Base-by-base conservation (phyloP, 345 rosid species). In the Aurinia saxatilis region DNA sequence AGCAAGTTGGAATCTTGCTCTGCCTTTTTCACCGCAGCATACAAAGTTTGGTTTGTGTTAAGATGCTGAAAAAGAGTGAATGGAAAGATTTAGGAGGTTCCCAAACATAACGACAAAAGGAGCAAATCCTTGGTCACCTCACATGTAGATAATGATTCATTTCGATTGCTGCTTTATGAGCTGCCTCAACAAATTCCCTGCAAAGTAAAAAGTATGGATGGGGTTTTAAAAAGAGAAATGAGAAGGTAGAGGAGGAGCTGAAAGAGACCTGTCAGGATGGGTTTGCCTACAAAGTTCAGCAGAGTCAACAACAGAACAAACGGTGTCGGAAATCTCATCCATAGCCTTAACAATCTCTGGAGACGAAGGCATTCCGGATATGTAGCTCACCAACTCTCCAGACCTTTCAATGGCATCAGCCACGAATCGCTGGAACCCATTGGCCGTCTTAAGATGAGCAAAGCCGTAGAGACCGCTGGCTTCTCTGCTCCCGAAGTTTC, bases 71-170 rank as follows among this genome's bases (percentile, higher is more conserved):
- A 8, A 51, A 31, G 27, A 72, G 25, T 21, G 25, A 4, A 21
- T 8, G n/a, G 11, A 47, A 51, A 16, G 21, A 29, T 38, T 16
- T 25, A 13, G 56, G 23, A 48, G 39, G 19, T 11, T 17, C 15
- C 57, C 30, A 46, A 56, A 12, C 11, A 48, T 14, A 46, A 56
- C 5, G 4, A 37, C 1, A 37, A 25, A 10, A n/a, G n/a, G 75
- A 64, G 65, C 41, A 75, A 47, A 77, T 73, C 68, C 66, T 46
- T 64, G 82, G 96, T 90, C 90, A 84, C 88, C 99, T 93, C 96
- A 93, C 99, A 90, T 93, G 99, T 80, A 93, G 88, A 86, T 93
- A 93, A 60, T 90, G 90, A 71, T 80, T 81, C 60, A 93, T 81
- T 57, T 79, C 83, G 79, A 93, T 75, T 10, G 95, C 82, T 50